Evolutionary conservation across 352 stramenopile genomes (phyloP).

Genomic region (Pythium aristosporum): DNA sequence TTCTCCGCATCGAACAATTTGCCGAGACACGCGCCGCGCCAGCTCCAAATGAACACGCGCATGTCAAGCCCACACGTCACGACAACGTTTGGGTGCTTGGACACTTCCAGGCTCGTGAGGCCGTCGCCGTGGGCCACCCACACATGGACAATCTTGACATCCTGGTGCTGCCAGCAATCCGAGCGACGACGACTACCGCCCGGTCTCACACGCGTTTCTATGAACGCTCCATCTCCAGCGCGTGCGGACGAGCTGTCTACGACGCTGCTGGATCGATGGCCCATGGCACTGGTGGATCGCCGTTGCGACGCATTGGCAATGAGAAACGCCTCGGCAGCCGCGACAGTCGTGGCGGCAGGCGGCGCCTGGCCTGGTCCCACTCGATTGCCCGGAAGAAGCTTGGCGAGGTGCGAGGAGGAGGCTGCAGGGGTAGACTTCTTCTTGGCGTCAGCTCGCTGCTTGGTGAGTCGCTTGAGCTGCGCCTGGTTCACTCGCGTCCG

Average conservation of each 20-base stretch:
- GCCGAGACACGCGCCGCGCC: constrained; percentile 53
- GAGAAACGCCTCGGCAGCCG: constrained; percentile 48
- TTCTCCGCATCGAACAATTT: constrained; percentile 71
- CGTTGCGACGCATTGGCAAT: constrained; percentile 1
- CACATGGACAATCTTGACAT: constrained; percentile 36
- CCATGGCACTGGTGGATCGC: neutral
- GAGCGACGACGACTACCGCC: constrained; percentile 10
- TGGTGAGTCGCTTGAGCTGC: constrained; percentile 37
- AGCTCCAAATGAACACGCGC: constrained; percentile 69
- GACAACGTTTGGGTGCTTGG: constrained; percentile 56
- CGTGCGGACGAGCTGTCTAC: neutral
- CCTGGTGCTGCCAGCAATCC: constrained; percentile 24
- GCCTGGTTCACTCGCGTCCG: constrained; percentile 29
- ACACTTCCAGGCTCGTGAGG: constrained; percentile 58
- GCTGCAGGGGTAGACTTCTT: constrained; percentile 12
- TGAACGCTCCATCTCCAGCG: constrained; percentile 4
- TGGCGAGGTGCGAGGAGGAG: constrained; percentile 14
- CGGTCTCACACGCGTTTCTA: constrained; percentile 6
- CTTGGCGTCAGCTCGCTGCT: constrained; percentile 31
- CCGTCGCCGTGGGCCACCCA: constrained; percentile 55
- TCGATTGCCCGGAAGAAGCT: constrained; percentile 23
- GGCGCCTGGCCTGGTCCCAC: constrained; percentile 13
- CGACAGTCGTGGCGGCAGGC: constrained; percentile 37
- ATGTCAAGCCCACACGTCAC: constrained; percentile 66
- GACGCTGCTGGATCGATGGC: neutral